Evolutionary conservation across 2,329 filamentous ascomycete species (phyloP).

Genomic region (Zarea fungicola): DNA sequence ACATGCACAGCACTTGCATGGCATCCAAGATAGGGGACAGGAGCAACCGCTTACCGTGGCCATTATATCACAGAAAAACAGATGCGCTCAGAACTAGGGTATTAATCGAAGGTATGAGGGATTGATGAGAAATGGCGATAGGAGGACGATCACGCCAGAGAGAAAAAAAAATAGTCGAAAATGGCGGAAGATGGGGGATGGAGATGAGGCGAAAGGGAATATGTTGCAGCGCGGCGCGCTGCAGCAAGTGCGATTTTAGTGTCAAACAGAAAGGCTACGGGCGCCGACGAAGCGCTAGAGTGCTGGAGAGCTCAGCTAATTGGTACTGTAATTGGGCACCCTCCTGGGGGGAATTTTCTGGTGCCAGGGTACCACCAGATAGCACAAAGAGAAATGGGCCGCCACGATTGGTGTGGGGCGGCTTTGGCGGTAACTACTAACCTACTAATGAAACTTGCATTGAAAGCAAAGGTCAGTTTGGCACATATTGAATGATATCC

Average conservation of each 20-base stretch:
- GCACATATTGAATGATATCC: no score
- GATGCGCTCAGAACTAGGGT: conserved; percentile 16
- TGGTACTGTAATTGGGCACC: conserved; percentile 6
- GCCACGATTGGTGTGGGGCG: no score
- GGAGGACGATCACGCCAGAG: conserved; percentile 11
- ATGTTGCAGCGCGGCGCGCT: conserved; percentile 6
- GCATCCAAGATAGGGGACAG: conserved; percentile 14
- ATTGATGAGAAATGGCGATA: conserved; percentile 10
- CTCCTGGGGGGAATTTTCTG: conserved; percentile 17
- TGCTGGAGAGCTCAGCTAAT: not conserved
- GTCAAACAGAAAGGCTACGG: conserved; percentile 9
- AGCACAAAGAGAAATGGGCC: no score
- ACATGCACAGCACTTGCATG: conserved; percentile 9
- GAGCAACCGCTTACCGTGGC: conserved; percentile 34
- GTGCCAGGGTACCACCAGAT: not conserved
- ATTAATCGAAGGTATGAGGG: conserved; percentile 3
- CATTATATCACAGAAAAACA: conserved; percentile 33
- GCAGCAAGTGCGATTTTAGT: conserved; percentile 5
- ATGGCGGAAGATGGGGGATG: conserved; percentile 5
- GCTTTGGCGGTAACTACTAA: no score
- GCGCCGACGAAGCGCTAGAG: not conserved
- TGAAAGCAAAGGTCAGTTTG: no score
- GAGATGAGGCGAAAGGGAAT: conserved; percentile 13
- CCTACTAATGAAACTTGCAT: no score
- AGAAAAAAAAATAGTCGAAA: conserved; percentile 11